Percentiles rank a stretch among this genome's conserved stretches.
These are phyloP conservation scores for Saturnispora dispora DNA, from an alignment of 805 yeast species.

Conservation along the genomic window DNA sequence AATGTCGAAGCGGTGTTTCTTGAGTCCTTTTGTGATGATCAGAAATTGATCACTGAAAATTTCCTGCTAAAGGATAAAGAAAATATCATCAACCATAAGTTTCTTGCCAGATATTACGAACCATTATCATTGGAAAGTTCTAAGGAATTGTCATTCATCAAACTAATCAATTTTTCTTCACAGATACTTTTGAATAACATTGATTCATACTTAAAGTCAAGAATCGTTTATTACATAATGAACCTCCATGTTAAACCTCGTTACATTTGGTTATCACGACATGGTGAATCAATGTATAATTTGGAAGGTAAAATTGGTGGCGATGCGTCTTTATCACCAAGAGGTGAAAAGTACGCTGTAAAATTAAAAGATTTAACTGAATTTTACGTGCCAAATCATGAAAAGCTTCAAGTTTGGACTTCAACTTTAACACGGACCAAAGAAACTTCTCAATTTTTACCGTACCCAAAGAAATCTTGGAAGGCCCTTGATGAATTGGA, in stretches of 20 bases:
- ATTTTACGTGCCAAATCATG: slow-evolving; percentile 52
- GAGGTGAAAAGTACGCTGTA: slow-evolving; percentile 77
- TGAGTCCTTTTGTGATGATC: slow-evolving; percentile 86
- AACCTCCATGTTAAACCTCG: slow-evolving; percentile 90
- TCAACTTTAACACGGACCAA: slow-evolving; percentile 86
- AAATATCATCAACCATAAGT: slow-evolving; percentile 57
- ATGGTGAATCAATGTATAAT: slow-evolving; percentile 90
- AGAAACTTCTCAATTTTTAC: slow-evolving; percentile 78
- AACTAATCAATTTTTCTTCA: slow-evolving; percentile 77
- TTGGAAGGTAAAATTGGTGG: slow-evolving; percentile 95
- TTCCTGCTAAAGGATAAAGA: slow-evolving; percentile 63
- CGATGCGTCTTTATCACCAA: slow-evolving; percentile 72
- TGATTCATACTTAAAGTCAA: slow-evolving; percentile 79
- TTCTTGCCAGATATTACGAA: slow-evolving; percentile 69
- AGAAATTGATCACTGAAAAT: slow-evolving; percentile 66
- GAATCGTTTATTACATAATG: slow-evolving; percentile 94
- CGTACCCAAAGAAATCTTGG: slow-evolving; percentile 83
- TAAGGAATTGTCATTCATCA: slow-evolving; percentile 69
- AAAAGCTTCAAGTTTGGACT: slow-evolving; percentile 86
- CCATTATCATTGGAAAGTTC: slow-evolving; percentile 55
- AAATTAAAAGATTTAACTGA: slow-evolving; percentile 71
- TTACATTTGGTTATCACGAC: slow-evolving; percentile 87
- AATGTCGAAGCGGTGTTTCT: slow-evolving; percentile 83
- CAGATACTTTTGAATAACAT: slow-evolving; percentile 84
- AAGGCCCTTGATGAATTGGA: slow-evolving; percentile 95